These are phyloP conservation scores for Ogataea pini DNA, from an alignment of 805 yeast species.

Conservation along the genomic window DNA sequence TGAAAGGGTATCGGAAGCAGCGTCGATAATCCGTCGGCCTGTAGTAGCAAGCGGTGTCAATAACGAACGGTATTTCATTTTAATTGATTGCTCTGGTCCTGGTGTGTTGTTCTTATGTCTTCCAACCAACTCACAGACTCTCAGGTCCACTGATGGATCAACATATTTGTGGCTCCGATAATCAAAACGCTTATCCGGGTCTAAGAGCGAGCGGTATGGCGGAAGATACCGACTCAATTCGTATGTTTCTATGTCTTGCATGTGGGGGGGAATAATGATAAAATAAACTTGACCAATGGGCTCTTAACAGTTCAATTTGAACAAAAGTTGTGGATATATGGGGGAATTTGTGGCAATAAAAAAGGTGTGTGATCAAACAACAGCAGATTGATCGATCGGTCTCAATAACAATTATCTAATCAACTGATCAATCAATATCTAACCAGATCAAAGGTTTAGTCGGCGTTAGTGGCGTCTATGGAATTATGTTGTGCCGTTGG, in stretches of 20 bases:
- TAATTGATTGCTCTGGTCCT: constrained; percentile 26
- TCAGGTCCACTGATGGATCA: constrained; percentile 26
- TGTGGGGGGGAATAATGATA: not conserved
- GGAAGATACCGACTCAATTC: constrained; percentile 40
- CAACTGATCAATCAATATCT: too few species aligned
- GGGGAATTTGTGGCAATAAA: not conserved
- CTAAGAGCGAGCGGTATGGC: constrained; percentile 53
- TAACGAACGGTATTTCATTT: constrained; percentile 50
- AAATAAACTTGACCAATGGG: too few species aligned
- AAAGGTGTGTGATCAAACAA: too few species aligned
- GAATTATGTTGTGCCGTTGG: not conserved
- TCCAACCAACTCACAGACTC: constrained; percentile 15
- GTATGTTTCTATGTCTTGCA: constrained; percentile 16
- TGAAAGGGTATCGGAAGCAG: constrained; percentile 45
- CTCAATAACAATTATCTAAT: too few species aligned
- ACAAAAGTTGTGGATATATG: too few species aligned
- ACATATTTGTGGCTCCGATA: constrained; percentile 46
- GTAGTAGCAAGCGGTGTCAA: constrained; percentile 37
- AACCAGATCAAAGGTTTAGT: too few species aligned
- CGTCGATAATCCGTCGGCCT: constrained; percentile 35
- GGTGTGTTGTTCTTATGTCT: constrained; percentile 7
- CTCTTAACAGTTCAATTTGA: too few species aligned
- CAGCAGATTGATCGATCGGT: too few species aligned
- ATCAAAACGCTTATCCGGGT: constrained; percentile 51
- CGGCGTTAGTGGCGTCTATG: too few species aligned